Percentiles rank a stretch among this genome's conserved stretches.
These are phyloP conservation scores for Gonium pectorale DNA, from an alignment of 139 green algal genomes.

Conservation along the genomic window DNA sequence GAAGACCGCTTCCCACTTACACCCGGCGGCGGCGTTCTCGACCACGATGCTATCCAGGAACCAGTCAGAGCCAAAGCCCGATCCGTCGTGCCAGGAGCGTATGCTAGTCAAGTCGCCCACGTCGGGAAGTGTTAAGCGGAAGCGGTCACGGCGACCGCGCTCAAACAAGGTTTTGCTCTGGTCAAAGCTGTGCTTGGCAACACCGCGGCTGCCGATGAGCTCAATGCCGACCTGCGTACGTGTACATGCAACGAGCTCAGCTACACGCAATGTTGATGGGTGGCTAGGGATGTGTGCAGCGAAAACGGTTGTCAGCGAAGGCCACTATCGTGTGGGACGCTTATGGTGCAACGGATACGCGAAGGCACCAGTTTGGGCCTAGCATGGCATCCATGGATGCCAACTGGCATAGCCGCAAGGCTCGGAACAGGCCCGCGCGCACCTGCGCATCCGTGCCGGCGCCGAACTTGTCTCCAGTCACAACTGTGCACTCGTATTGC, in stretches of 20 bases:
- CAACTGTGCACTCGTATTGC: constrained; percentile 49
- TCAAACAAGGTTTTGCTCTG: constrained; percentile 63
- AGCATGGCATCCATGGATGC: too few species aligned
- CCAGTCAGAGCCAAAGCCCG: constrained; percentile 52
- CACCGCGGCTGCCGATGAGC: constrained; percentile 38
- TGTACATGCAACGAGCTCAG: constrained; percentile 63
- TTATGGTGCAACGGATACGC: too few species aligned
- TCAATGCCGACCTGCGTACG: constrained; percentile 54
- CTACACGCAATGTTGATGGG: too few species aligned
- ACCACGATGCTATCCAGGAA: constrained; percentile 30
- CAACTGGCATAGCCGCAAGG: too few species aligned
- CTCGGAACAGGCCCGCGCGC: too few species aligned
- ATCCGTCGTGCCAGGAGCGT: constrained; percentile 56
- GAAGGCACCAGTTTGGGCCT: too few species aligned
- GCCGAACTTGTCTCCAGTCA: constrained; percentile 59
- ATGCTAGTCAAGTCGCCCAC: constrained; percentile 48
- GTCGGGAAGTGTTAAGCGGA: constrained; percentile 53
- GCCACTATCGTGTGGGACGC: too few species aligned
- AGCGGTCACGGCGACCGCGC: constrained; percentile 44
- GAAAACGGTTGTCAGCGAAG: too few species aligned
- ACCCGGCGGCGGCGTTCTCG: constrained; percentile 19
- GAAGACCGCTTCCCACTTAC: constrained; percentile 53
- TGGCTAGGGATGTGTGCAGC: too few species aligned
- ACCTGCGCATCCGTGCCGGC: constrained; percentile 66
- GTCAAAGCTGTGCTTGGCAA: constrained; percentile 39